phyloP scores from a whole-genome alignment of 768 basidiomycete genomes.

The Kwoniella dejecticola region DNA sequence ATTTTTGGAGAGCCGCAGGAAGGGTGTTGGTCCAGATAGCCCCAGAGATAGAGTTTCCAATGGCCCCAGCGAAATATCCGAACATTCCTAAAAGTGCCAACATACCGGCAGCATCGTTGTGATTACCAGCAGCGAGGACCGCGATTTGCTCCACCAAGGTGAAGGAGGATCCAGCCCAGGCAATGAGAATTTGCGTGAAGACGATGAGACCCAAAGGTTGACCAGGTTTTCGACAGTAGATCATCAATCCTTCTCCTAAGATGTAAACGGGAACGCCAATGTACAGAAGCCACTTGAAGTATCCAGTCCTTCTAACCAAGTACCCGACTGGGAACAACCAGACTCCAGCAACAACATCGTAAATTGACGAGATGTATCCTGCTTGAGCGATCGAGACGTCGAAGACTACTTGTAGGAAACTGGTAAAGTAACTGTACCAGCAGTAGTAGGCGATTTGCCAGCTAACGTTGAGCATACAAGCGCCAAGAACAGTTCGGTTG shows the following conservation, averaged over 20 bases:
- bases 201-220: conserved; percentile 33
- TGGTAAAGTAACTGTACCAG: conserved; percentile 47
- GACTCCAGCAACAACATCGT: conserved; percentile 38
- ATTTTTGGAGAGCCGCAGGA: conserved; percentile 33
- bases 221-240: conserved; percentile 41
- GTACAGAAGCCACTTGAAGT: conserved; percentile 40
- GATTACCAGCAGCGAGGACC: conserved; percentile 35
- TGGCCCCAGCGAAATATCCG: conserved; percentile 34
- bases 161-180: conserved; percentile 36
- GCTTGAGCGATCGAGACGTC: conserved; percentile 38
- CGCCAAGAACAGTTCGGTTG: conserved; percentile 47
- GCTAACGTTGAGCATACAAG: conserved; percentile 41
- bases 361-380: conserved; percentile 37
- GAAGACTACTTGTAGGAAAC: conserved; percentile 39
- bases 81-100: conserved; percentile 40
- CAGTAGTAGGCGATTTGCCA: conserved; percentile 37
- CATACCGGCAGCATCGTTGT: conserved; percentile 36
- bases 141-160: conserved; percentile 41
- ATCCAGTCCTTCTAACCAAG: conserved; percentile 38
- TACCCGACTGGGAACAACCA: conserved; percentile 41
- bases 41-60: conserved; percentile 50
- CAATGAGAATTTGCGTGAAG: conserved; percentile 46
- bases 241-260: conserved; percentile 40
- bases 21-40: conserved; percentile 52
- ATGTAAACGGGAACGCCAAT: conserved; percentile 30